phyloP scores from a whole-genome alignment of 2,329 filamentous ascomycete genomes.

The Mycosphaerella sp. region DNA sequence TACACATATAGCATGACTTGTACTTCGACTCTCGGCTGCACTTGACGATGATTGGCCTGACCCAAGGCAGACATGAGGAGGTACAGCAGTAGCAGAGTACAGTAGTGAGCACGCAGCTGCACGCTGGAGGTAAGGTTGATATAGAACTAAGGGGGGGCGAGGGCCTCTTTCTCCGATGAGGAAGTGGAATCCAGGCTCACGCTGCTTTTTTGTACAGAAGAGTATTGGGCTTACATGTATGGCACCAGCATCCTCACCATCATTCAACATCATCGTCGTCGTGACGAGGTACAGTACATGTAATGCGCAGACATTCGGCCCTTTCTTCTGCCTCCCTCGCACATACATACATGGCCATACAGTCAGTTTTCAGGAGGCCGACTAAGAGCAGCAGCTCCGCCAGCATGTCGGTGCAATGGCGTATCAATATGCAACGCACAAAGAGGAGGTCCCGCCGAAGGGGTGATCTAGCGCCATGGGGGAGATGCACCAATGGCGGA shows the following conservation, averaged over 20 bases:
- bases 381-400: not conserved
- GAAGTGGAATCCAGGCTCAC: slow-evolving; percentile 1
- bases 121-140: slow-evolving; percentile 2
- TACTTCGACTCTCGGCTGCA: not conserved
- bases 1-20: not conserved
- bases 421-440: not conserved
- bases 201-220: not conserved
- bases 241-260: not conserved
- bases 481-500: slow-evolving; percentile 3
- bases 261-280: too few species aligned
- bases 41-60: slow-evolving; percentile 1
- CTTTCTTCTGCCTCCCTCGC: slow-evolving; percentile 4
- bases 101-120: too few species aligned
- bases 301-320: not conserved
- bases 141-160: not conserved
- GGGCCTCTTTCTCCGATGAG: not conserved
- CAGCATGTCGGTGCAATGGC: slow-evolving; percentile 14
- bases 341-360: too few species aligned
- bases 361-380: too few species aligned
- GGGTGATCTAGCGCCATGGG: not conserved
- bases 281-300: not conserved
- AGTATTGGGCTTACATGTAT: not conserved
- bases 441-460: not conserved
- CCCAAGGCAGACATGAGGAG: not conserved
- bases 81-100: too few species aligned